Evolutionary conservation across 805 yeast genomes (phyloP).

Genomic region (Monosporozyma servazzii): DNA sequence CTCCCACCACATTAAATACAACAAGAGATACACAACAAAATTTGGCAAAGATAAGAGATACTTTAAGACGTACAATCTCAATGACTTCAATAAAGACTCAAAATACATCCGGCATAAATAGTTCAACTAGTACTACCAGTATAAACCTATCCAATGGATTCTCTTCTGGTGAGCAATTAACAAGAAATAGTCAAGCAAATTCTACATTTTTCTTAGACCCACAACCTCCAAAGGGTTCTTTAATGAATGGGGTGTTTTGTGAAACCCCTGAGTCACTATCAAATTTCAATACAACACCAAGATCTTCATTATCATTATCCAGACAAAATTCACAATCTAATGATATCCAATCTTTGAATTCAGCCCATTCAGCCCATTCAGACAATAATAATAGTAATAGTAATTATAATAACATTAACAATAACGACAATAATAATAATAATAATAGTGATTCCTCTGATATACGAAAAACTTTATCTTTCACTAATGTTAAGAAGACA

Average conservation of each 20-base stretch:
- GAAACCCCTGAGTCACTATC: conserved; percentile 26
- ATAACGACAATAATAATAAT: background rate
- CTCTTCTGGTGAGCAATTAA: background rate
- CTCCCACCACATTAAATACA: background rate
- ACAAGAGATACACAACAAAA: background rate
- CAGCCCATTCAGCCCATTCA: background rate
- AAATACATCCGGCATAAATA: background rate
- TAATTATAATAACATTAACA: background rate
- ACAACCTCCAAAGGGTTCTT: conserved; percentile 20
- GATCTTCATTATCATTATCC: conserved; percentile 13
- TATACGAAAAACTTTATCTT: background rate
- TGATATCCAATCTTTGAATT: background rate
- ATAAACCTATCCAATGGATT: background rate
- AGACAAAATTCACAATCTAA: conserved; percentile 1
- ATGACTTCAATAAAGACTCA: conserved; percentile 7
- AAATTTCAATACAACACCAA: conserved; percentile 23
- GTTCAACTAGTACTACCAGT: background rate
- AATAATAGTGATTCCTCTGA: background rate
- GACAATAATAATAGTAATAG: background rate
- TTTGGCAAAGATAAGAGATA: conserved; percentile 12
- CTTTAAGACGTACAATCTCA: conserved; percentile 22
- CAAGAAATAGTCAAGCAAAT: conserved; percentile 8
- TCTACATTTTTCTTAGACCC: conserved; percentile 28
- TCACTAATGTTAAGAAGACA: conserved; percentile 1
- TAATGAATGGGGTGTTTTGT: conserved; percentile 29